Evolutionary conservation across 371 early-diverging fungal species (phyloP), one percentile per base, ranked within the genome.

Genomic region (Blakeslea trispora): DNA sequence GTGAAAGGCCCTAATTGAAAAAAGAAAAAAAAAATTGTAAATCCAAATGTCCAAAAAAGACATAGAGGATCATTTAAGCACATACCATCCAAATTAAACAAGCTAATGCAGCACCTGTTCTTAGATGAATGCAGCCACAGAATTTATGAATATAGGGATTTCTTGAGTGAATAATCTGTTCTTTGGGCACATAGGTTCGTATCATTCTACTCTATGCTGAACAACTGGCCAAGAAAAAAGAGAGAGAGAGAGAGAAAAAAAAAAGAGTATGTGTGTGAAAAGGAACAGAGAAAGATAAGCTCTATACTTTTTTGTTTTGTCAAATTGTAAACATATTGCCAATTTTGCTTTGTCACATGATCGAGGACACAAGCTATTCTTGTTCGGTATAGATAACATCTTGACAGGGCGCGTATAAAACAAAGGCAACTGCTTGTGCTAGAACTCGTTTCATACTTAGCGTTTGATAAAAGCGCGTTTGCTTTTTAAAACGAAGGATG

Each of bases 121-220:
- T 56, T 32, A 80, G 55, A 64, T 80, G 77, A 34, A 80, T 71
- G 53, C 80, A 80, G 5, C 75, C 75, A 47, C 74, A 80, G 28
- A 68, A 80, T 55, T 77, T 77, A 42, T 66, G 66, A 3, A 77
- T 50, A 35, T 66, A 68, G 1, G 63, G 68, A 23, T 67, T 53
- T 3, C 17, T 41, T 41, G 75, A 71, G 52, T 74, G 75, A n/a
- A 56, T 62, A 23, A 70, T 50, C 11, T 63, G 63, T 13, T 58
- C 43, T 43, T 24, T 46, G 0, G 32, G 10, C 41, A 48, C 28
- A 43, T 45, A 22, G 3, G 31, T 32, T 9, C 21, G 18, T 18
- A 52, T 53, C 63, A 57, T 55, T 35, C 21, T 42, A 48, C 48
- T 40, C 35, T n/a, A n/a, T n/a, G n/a, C n/a, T n/a, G n/a, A n/a